These are phyloP conservation scores for Aspergillus fructus DNA, from an alignment of 2,329 filamentous ascomycete genomes.

Conservation along the genomic window DNA sequence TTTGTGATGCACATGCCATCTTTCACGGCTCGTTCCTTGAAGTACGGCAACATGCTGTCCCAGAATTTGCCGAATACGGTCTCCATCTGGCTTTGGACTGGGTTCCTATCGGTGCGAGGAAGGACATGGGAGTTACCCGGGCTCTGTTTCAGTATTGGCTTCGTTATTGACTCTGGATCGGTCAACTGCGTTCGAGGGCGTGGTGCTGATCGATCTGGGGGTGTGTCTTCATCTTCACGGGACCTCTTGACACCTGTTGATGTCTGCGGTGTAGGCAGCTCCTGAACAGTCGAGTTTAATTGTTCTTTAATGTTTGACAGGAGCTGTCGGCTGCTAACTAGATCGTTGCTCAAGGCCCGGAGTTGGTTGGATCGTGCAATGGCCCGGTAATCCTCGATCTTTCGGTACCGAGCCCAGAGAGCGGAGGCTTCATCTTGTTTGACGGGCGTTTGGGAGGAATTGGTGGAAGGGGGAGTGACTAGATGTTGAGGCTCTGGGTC, in stretches of 20 bases:
- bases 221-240: constrained; percentile 11
- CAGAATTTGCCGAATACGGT: constrained; percentile 16
- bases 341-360: not conserved
- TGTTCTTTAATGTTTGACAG: constrained; percentile 3
- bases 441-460: not conserved
- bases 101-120: not conserved
- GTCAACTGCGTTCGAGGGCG: constrained; percentile 11
- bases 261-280: not conserved
- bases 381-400: constrained; percentile 3
- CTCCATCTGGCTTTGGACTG: constrained; percentile 12
- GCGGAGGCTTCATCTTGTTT: not conserved
- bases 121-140: constrained; percentile 3
- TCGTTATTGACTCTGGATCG: constrained; percentile 3
- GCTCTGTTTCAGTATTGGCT: constrained; percentile 7
- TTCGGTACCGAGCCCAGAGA: constrained; percentile 6
- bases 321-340: constrained; percentile 1
- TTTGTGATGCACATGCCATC: constrained; percentile 10
- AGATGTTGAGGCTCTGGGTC: not conserved
- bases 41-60: constrained; percentile 14
- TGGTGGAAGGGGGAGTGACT: constrained; percentile 3
- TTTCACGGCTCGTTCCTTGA: constrained; percentile 12
- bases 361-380: not conserved
- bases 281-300: not conserved
- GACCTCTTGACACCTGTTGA: constrained; percentile 12
- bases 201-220: constrained; percentile 13